Evolutionary conservation across 352 stramenopile genomes (phyloP).

Genomic region (Phytophthora ohioensis): DNA sequence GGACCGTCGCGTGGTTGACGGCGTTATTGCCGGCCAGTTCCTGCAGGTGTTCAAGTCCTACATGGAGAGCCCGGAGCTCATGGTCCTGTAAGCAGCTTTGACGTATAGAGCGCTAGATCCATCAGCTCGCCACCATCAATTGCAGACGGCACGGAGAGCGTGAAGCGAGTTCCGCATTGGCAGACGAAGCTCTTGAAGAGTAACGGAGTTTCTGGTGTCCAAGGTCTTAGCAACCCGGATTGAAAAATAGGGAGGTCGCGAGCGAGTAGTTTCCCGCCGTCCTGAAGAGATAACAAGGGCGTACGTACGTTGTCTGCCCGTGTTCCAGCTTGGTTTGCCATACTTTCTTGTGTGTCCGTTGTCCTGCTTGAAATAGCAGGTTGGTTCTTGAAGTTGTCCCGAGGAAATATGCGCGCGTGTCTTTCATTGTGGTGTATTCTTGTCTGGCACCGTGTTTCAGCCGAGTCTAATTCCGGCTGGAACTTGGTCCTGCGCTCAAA

Average conservation of each 20-base stretch:
- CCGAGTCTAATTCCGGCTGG: slow-evolving; percentile 27
- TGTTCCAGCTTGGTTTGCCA: slow-evolving; percentile 7
- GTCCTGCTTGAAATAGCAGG: slow-evolving; percentile 33
- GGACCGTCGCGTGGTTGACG: slow-evolving; percentile 98
- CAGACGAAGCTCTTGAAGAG: slow-evolving; percentile 10
- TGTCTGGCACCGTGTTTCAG: slow-evolving; percentile 15
- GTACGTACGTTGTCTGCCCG: slow-evolving; percentile 34
- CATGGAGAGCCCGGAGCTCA: slow-evolving; percentile 95
- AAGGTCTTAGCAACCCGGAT: slow-evolving; percentile 2
- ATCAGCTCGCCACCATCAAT: slow-evolving; percentile 33
- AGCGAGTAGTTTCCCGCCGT: slow-evolving; percentile 27
- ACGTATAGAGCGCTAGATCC: slow-evolving; percentile 38
- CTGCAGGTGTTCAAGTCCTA: slow-evolving; percentile 97
- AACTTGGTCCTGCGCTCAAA: background rate
- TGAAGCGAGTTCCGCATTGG: slow-evolving; percentile 20
- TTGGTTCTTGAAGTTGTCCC: slow-evolving; percentile 26
- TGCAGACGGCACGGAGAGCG: slow-evolving; percentile 32
- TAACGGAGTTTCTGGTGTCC: slow-evolving; percentile 8
- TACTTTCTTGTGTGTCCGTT: slow-evolving; percentile 27
- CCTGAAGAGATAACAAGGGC: slow-evolving; percentile 38
- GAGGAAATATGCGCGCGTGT: background rate
- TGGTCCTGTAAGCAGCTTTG: slow-evolving; percentile 59
- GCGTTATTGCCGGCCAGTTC: slow-evolving; percentile 96
- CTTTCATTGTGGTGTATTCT: slow-evolving; percentile 30
- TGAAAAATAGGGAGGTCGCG: slow-evolving; percentile 20